These are phyloP conservation scores for Chlamydomonas incerta DNA, from an alignment of 139 green algal genomes.

Conservation along the genomic window DNA sequence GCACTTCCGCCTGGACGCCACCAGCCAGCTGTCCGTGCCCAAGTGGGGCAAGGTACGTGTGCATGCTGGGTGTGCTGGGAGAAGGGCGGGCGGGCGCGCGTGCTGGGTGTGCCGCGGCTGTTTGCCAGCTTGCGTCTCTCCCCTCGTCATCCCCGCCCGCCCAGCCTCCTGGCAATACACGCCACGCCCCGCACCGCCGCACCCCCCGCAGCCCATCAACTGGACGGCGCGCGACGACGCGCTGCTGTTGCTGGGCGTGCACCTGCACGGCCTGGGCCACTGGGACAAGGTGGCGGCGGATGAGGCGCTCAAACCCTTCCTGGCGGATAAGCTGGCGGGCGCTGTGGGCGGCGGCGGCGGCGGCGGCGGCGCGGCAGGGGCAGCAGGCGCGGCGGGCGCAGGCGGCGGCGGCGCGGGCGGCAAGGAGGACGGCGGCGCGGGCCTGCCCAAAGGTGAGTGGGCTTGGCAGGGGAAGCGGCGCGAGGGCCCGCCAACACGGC, in stretches of 20 bases:
- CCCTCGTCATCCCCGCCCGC: neutral
- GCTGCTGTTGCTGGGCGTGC: slow-evolving; percentile 64
- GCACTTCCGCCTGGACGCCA: slow-evolving; percentile 70
- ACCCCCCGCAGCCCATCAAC: slow-evolving; percentile 25
- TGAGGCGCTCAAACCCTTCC: slow-evolving; percentile 55
- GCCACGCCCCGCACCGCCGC: too few relatives aligned
- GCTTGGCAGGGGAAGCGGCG: too few relatives aligned
- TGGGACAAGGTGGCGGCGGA: slow-evolving; percentile 87
- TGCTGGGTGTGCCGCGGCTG: neutral
- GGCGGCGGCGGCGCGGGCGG: neutral
- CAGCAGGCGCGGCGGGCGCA: neutral
- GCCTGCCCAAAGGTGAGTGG: slow-evolving; percentile 42
- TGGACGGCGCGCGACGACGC: slow-evolving; percentile 38
- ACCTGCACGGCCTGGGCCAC: slow-evolving; percentile 80
- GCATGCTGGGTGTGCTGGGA: too few relatives aligned
- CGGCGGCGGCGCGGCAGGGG: slow-evolving; percentile 32
- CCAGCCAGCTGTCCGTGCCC: slow-evolving; percentile 50
- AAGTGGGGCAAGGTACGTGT: slow-evolving; percentile 71
- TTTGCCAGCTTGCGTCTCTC: neutral
- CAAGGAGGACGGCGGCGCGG: slow-evolving; percentile 1
- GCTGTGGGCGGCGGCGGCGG: slow-evolving; percentile 44
- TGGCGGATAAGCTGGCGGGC: slow-evolving; percentile 79
- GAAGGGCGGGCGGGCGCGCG: too few relatives aligned
- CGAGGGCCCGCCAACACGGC: too few relatives aligned
- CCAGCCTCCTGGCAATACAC: too few relatives aligned